Conservation (phyloP, 2,329 filamentous ascomycete genomes). For the Alternaria ethzedia region DNA sequence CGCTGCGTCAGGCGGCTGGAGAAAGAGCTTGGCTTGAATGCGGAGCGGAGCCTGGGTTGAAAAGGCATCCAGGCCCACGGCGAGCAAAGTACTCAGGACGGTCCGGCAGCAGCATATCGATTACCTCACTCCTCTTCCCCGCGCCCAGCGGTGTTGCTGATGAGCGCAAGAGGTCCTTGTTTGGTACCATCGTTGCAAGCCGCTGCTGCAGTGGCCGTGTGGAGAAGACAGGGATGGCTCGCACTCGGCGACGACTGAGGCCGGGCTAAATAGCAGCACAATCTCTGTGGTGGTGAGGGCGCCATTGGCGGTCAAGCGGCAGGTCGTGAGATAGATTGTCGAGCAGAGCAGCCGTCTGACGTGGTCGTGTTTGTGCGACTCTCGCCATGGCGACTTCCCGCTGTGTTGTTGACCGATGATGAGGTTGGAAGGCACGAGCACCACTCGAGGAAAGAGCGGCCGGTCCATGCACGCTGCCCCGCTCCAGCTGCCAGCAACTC, state of each 20-base stretch:
- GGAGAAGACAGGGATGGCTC: constrained; percentile 23
- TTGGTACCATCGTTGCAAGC: constrained; percentile 9
- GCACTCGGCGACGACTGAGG: constrained; percentile 7
- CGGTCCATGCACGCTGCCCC: constrained; percentile 24
- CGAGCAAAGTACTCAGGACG: neutral
- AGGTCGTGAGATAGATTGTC: constrained; percentile 14
- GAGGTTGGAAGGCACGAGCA: constrained; percentile 17
- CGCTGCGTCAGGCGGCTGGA: constrained; percentile 36
- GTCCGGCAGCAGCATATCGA: neutral
- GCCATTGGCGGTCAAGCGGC: constrained; percentile 13
- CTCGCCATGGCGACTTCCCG: constrained; percentile 19
- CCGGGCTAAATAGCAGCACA: constrained; percentile 16
- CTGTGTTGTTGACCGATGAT: constrained; percentile 25
- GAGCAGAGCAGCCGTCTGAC: constrained; percentile 10
- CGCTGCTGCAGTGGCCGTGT: constrained; percentile 19
- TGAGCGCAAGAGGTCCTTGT: constrained; percentile 4
- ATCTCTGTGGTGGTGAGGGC: constrained; percentile 4
- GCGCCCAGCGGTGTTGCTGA: constrained; percentile 10
- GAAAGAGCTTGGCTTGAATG: constrained; percentile 21
- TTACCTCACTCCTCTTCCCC: constrained; percentile 4
- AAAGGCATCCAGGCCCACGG: constrained; percentile 18
- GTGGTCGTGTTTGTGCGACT: constrained; percentile 25
- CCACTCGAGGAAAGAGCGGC: constrained; percentile 22
- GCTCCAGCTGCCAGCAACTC: constrained; percentile 7
- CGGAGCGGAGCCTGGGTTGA: constrained; percentile 12